Base-by-base conservation (phyloP, 768 basidiomycete species). In the Phanerodontia chrysosporium region DNA sequence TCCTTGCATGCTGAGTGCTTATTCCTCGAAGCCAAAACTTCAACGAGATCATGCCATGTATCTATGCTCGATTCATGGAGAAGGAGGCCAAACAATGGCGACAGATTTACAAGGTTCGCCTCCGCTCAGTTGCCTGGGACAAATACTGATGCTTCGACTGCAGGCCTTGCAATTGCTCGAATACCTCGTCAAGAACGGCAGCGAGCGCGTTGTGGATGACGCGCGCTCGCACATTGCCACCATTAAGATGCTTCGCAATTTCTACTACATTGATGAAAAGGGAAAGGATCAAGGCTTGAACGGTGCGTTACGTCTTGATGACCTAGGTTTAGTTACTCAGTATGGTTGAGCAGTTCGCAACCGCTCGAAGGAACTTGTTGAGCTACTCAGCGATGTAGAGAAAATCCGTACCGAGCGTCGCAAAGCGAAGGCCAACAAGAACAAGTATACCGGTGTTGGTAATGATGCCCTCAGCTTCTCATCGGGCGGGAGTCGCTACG, bases 21-120 rank as follows among this genome's bases (percentile, higher is more conserved):
- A 46, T 29, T 51, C 44, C 18, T 58, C 42, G 2, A 70, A 97
- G 95, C 75, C 93, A 95, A 80, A 85, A 95, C 62, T 99, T 99
- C 75, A 99, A 98, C 74, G 96, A 99, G 77, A 94, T 98, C 70
- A 98, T 99, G 95, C 96, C 97, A 3, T 86, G 85, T 68, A 97
- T 98, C 65, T 98, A 97, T 73, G 81, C 86, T 9, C 84, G 93
- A 27, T 97, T 96, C 72, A 96, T 95, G 87, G 92, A 98, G 73
- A 98, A 98, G 75, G 97, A 99, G 74, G 97, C 97, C 0, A 80
- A 90, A 22, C 92, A 99, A 70, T 99, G 97, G 97, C 81, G 97
- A 35, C 95, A 99, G 73, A 98, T 99, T 58, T 99, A 99, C 83
- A 99, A 99, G 81, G 93, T 86, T 42, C 21, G 76, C 45, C 32